Evolutionary conservation across 495 filamentous ascomycete genomes (phyloP).

Genomic region (Xylaria curta): DNA sequence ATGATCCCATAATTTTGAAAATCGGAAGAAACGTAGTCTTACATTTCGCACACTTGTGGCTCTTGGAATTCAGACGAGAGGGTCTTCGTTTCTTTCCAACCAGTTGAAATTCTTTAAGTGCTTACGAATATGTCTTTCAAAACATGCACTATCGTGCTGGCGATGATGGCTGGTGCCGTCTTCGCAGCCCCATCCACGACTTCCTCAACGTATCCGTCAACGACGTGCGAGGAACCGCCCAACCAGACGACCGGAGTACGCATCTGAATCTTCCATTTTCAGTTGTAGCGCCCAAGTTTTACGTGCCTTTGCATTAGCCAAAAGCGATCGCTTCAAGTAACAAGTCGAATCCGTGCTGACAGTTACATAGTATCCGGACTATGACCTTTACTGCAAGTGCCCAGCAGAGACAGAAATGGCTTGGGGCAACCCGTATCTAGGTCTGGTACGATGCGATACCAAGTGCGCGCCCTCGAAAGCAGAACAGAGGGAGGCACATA

Average conservation of each 20-base stretch:
- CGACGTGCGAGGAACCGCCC: constrained; percentile 21
- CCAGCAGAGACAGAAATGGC: constrained; percentile 23
- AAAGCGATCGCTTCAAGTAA: not conserved
- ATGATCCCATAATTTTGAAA: not conserved
- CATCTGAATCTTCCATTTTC: not conserved
- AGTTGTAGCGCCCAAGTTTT: too few relatives aligned
- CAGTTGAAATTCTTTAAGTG: not conserved
- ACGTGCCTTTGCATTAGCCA: not conserved
- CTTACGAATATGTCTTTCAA: constrained; percentile 17
- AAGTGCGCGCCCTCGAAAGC: constrained; percentile 31
- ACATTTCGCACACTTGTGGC: not conserved
- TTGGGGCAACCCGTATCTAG: constrained; percentile 39
- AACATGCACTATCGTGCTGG: not conserved
- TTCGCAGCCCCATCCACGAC: constrained; percentile 7
- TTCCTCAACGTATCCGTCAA: not conserved
- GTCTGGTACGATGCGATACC: constrained; percentile 37
- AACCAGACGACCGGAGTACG: constrained; percentile 24
- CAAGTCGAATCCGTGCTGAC: not conserved
- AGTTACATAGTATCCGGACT: constrained; percentile 32
- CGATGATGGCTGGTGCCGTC: constrained; percentile 5
- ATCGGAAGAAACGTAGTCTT: not conserved
- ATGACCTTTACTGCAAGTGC: constrained; percentile 38
- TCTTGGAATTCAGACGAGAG: not conserved
- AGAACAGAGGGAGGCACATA: constrained; percentile 32
- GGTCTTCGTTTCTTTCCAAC: not conserved